These are phyloP conservation scores for Selaginella moellendorffii DNA, from an alignment of 75 land plant species.

Conservation along the genomic window DNA sequence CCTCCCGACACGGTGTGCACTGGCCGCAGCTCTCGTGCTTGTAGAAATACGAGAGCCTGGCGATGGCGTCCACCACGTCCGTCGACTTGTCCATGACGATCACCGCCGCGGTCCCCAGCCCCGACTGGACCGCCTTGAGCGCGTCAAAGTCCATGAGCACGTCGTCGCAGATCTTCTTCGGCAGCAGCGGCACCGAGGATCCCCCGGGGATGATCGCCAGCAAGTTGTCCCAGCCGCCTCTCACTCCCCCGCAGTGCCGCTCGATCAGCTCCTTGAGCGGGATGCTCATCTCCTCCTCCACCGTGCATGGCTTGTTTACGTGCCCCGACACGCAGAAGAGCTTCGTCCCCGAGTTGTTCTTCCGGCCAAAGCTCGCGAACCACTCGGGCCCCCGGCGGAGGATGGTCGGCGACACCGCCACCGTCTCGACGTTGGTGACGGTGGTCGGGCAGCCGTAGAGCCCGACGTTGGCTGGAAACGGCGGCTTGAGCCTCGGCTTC, in stretches of 20 bases:
- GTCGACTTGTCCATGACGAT: conserved; percentile 94
- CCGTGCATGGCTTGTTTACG: conserved; percentile 92
- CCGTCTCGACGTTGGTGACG: conserved; percentile 94
- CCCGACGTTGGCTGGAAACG: conserved; percentile 91
- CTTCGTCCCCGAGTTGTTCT: conserved; percentile 90
- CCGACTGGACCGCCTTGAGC: conserved; percentile 70
- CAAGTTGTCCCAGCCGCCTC: conserved; percentile 97
- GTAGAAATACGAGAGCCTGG: conserved; percentile 80
- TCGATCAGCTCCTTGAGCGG: conserved; percentile 77
- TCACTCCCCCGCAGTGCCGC: conserved; percentile 83
- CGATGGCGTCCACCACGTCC: conserved; percentile 87
- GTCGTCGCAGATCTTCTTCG: conserved; percentile 76
- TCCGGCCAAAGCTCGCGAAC: conserved; percentile 94
- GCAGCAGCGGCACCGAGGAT: conserved; percentile 73
- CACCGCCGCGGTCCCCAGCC: conserved; percentile 79
- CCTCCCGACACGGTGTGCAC: conserved; percentile 91
- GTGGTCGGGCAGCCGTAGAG: conserved; percentile 92
- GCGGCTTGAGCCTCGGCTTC: conserved; percentile 93
- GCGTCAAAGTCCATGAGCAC: conserved; percentile 93
- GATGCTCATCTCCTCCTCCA: conserved; percentile 97
- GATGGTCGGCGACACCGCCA: conserved; percentile 88
- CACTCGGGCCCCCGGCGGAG: conserved; percentile 91
- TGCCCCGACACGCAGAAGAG: conserved; percentile 86
- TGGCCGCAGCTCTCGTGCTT: conserved; percentile 94
- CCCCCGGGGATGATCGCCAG: conserved; percentile 89